Conservation (phyloP, 2,329 filamentous ascomycete species). For the Fusarium mundagurra region DNA sequence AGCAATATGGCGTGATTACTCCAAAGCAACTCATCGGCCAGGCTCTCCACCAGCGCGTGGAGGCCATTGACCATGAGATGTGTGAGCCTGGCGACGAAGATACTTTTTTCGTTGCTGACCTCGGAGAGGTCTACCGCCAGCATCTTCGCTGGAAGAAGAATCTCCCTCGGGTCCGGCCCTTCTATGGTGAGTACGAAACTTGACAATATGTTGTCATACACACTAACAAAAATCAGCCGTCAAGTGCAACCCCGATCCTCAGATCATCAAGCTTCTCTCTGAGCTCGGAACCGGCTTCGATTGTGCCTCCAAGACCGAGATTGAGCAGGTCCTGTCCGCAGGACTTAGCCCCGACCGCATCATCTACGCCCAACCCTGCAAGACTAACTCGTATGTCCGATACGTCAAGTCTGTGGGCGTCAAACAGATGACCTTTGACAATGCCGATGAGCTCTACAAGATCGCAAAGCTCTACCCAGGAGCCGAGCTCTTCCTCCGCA, state of each 20-base stretch:
- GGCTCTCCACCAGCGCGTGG: conserved; percentile 86
- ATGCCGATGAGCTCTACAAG: conserved; percentile 97
- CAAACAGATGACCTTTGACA: conserved; percentile 99
- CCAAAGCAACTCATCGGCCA: conserved; percentile 87
- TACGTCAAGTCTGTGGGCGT: conserved; percentile 87
- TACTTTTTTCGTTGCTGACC: conserved; percentile 97
- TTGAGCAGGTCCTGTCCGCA: conserved; percentile 86
- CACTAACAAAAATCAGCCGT: conserved; percentile 69
- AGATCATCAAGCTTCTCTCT: conserved; percentile 87
- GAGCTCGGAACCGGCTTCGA: conserved; percentile 95
- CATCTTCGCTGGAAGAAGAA: conserved; percentile 98
- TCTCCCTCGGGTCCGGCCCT: conserved; percentile 90
- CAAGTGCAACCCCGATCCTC: conserved; percentile 97
- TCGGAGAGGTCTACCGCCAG: conserved; percentile 98
- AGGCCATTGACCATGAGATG: conserved; percentile 83
- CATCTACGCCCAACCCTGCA: conserved; percentile 99
- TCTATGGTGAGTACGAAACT: conserved; percentile 78
- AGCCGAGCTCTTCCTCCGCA: conserved; percentile 92
- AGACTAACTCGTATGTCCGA: conserved; percentile 97
- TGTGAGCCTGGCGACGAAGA: conserved; percentile 96
- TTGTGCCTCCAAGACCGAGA: conserved; percentile 97
- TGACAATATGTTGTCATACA: background rate
- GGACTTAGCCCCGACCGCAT: conserved; percentile 89
- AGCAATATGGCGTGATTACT: conserved; percentile 54
- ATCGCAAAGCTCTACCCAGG: conserved; percentile 90